Evolutionary conservation across 2,329 filamentous ascomycete genomes (phyloP), one percentile per base, ranked within the genome.

Genomic region (Xenoacremonium recifei): DNA sequence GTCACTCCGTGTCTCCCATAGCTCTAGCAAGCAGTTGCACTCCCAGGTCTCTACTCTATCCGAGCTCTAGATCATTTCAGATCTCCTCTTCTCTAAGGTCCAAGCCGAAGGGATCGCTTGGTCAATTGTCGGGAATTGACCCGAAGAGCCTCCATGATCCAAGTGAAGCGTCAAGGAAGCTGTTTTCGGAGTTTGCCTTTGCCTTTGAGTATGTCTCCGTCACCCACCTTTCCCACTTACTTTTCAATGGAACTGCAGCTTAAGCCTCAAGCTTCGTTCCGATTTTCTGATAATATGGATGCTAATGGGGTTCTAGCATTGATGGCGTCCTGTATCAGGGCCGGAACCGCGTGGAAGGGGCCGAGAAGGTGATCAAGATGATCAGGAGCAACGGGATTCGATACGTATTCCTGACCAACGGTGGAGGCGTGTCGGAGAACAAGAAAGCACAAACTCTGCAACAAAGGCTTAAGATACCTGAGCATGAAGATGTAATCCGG

Each of bases 341-440:
- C 46, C 81, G 86, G 4, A 80, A 84, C 48, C 83, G 88, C 3
- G 83, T 97, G 35, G 85, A 89, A 2, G 85, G 87, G 21, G 92
- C 93, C 2, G 73, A 80, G 2, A 76, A 87, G 58, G 79, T 90
- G 12, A 77, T 99, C 16, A 70, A 73, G 21, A 85, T 82, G 57
- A 82, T 97, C 16, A 82, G 90, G 54, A 68, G 76, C 35, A 77
- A 90, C 58, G 75, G 79, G 35, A 89, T 96, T 34, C 91, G 91
- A 11, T 97, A 95, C 69, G 92, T 99, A 57, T 80, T 99, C 23
- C 76, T 99, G 49, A 99, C 93, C 45, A 99, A 99, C 67, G 93
- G 93, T 54, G 93, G 93, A 31, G 93, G 93, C 44, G 89, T 86
- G 60, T 80, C 83, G 49, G 92, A 97, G 67, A 50, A 59, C 15